A percentile compares a stretch with the other conserved stretches of the same genome.
Conservation (phyloP, 352 stramenopile genomes). For the Pythium myriotylum region DNA sequence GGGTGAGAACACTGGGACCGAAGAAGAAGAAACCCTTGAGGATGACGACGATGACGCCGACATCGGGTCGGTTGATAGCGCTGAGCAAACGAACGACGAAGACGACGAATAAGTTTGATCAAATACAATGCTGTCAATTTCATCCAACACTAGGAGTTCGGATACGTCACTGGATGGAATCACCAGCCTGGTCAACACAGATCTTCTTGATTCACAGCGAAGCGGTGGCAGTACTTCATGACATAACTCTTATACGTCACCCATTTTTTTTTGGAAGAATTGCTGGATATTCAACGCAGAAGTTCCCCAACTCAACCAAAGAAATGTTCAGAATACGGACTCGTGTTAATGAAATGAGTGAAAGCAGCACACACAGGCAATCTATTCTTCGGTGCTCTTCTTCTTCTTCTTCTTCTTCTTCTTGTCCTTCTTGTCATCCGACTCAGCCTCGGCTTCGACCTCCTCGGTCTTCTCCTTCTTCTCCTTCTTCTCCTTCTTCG, state of each 20-base stretch:
- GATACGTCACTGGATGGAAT: too few relatives aligned
- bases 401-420: slow-evolving; percentile 61
- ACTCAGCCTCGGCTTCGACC: slow-evolving; percentile 58
- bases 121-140: too few relatives aligned
- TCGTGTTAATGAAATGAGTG: slow-evolving; percentile 29
- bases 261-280: too few relatives aligned
- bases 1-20: slow-evolving; percentile 44
- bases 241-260: too few relatives aligned
- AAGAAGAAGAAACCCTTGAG: slow-evolving; percentile 44
- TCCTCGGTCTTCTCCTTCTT: slow-evolving; percentile 83
- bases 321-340: slow-evolving; percentile 11
- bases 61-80: slow-evolving; percentile 15
- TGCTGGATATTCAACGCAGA: too few relatives aligned
- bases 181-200: too few relatives aligned
- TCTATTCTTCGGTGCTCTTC: slow-evolving; percentile 54
- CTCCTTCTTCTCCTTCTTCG: slow-evolving; percentile 83
- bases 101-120: slow-evolving; percentile 29
- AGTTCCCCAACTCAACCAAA: too few relatives aligned
- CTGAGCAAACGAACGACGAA: slow-evolving; percentile 29
- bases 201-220: too few relatives aligned
- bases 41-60: slow-evolving; percentile 20
- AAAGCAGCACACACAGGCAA: slow-evolving; percentile 18
- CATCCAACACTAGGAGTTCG: too few relatives aligned
- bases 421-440: slow-evolving; percentile 42
- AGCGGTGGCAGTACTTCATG: too few relatives aligned